These are phyloP conservation scores for Pseudozyma sp. DNA, from an alignment of 1,284 basidiomycete genomes.

Conservation along the genomic window DNA sequence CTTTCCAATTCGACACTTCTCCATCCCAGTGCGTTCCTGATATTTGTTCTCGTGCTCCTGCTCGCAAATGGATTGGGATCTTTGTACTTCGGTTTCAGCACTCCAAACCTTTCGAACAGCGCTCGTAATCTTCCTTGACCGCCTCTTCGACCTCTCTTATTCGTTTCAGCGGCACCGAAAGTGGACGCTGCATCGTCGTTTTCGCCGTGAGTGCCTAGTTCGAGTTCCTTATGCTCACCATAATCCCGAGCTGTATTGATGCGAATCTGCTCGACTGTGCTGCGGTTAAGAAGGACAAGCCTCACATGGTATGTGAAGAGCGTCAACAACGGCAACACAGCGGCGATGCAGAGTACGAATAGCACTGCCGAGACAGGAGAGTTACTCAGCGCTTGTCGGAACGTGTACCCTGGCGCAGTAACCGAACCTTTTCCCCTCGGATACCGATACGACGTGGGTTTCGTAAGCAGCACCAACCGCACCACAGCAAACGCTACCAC, in stretches of 20 bases:
- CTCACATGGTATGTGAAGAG: slow-evolving; percentile 63
- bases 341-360: slow-evolving; percentile 52
- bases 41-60: slow-evolving; percentile 24
- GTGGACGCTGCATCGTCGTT: slow-evolving; percentile 15
- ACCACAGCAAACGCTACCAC: slow-evolving; percentile 42
- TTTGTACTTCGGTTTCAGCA: slow-evolving; percentile 22
- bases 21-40: slow-evolving; percentile 42
- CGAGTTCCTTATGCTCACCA: slow-evolving; percentile 44
- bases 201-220: slow-evolving; percentile 13
- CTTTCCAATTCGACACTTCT: slow-evolving; percentile 43
- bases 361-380: slow-evolving; percentile 60
- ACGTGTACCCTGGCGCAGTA: slow-evolving; percentile 36
- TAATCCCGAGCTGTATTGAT: slow-evolving; percentile 57
- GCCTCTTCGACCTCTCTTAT: not conserved
- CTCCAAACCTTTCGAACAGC: slow-evolving; percentile 23
- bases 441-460: slow-evolving; percentile 20
- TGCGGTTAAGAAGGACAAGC: slow-evolving; percentile 60
- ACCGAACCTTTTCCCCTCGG: slow-evolving; percentile 25
- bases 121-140: not conserved
- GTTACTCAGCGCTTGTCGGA: slow-evolving; percentile 46
- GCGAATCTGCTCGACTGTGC: slow-evolving; percentile 68
- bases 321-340: slow-evolving; percentile 46
- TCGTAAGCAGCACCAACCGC: slow-evolving; percentile 47
- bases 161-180: slow-evolving; percentile 17
- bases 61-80: slow-evolving; percentile 60